Percentiles rank a stretch among this genome's conserved stretches.
Conservation (phyloP, 1,284 basidiomycete genomes). For the Xanthoconium separans region DNA sequence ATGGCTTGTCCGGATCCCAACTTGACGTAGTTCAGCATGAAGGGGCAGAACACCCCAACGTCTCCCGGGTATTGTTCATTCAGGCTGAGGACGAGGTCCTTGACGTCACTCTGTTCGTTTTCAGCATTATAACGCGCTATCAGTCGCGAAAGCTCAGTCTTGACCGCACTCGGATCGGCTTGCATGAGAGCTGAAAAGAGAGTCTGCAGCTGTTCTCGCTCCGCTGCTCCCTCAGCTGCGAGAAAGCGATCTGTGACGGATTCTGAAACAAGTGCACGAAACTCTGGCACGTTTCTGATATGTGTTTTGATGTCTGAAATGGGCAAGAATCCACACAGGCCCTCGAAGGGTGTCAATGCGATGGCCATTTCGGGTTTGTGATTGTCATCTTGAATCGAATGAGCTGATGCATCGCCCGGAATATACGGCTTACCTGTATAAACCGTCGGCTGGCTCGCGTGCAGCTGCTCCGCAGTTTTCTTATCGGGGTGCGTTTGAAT, state of each 20-base stretch:
- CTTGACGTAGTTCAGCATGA: slow-evolving; percentile 85
- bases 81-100: slow-evolving; percentile 71
- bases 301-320: slow-evolving; percentile 67
- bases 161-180: slow-evolving; percentile 53
- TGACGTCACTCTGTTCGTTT: slow-evolving; percentile 46
- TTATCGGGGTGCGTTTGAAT: slow-evolving; percentile 99
- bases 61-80: slow-evolving; percentile 88
- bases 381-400: slow-evolving; percentile 61
- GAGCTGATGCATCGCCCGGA: slow-evolving; percentile 1
- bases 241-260: slow-evolving; percentile 49
- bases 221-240: slow-evolving; percentile 45
- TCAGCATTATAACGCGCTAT: slow-evolving; percentile 60
- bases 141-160: slow-evolving; percentile 57
- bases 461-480: slow-evolving; percentile 76
- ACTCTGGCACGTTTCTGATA: slow-evolving; percentile 75
- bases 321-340: slow-evolving; percentile 90
- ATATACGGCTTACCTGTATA: slow-evolving; percentile 73
- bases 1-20: slow-evolving; percentile 87
- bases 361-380: slow-evolving; percentile 99
- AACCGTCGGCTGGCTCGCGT: slow-evolving; percentile 74
- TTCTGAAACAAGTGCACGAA: slow-evolving; percentile 69
- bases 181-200: slow-evolving; percentile 88
- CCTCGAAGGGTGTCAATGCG: slow-evolving; percentile 88
- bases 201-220: slow-evolving; percentile 44
- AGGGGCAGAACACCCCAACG: slow-evolving; percentile 93